Conservation (phyloP, 2,329 filamentous ascomycete genomes). For the Paecilomyces niveus region DNA sequence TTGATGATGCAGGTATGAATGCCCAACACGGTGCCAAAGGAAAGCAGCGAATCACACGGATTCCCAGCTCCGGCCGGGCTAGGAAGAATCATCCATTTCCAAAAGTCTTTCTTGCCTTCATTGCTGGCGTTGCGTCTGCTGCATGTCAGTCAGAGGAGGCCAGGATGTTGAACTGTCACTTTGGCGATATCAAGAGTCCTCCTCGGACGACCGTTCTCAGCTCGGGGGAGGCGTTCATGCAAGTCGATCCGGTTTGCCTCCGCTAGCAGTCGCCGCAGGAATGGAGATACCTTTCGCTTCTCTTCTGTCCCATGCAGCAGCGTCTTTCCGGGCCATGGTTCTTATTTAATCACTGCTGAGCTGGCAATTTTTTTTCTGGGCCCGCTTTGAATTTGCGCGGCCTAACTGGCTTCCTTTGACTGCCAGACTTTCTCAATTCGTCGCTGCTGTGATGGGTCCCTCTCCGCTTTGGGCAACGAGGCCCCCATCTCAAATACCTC, state of each 20-base stretch:
- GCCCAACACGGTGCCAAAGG: conserved; percentile 30
- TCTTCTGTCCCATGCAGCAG: neutral
- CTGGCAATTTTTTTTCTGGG: conserved; percentile 20
- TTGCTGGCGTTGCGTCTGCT: conserved; percentile 20
- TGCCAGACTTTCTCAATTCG: conserved; percentile 12
- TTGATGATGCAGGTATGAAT: conserved; percentile 31
- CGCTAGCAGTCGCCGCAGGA: conserved; percentile 1
- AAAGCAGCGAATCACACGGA: conserved; percentile 27
- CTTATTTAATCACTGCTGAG: conserved; percentile 16
- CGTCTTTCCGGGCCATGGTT: neutral
- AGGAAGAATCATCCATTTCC: neutral
- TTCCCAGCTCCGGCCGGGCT: conserved; percentile 2
- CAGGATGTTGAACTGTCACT: conserved; percentile 4
- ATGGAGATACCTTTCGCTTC: neutral
- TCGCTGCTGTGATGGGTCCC: conserved; percentile 13
- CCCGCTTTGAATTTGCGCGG: conserved; percentile 16
- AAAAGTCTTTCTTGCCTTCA: conserved; percentile 11
- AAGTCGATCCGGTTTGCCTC: conserved; percentile 20
- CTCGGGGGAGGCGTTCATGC: conserved; percentile 17
- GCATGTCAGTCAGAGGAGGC: conserved; percentile 16
- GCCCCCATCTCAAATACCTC: conserved; percentile 7
- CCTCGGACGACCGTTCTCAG: conserved; percentile 3
- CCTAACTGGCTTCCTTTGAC: conserved; percentile 6
- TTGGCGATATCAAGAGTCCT: conserved; percentile 1
- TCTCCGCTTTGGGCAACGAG: conserved; percentile 24